Percentiles rank a stretch among this genome's conserved stretches.
Conservation (phyloP, 2,329 filamentous ascomycete genomes). For the Zarea fungicola region DNA sequence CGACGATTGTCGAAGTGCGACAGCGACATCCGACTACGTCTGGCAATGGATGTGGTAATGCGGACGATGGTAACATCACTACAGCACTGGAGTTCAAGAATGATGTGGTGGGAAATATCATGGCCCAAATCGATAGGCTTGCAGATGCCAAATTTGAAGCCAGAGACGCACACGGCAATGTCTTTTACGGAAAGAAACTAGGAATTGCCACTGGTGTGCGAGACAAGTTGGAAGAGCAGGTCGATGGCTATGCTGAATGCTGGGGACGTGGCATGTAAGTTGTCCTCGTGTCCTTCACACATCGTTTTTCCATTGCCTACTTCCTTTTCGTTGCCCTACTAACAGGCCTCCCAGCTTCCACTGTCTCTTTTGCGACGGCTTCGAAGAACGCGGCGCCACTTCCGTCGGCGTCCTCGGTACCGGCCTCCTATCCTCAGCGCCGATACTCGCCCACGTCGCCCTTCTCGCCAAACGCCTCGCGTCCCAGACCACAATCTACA, state of each 20-base stretch:
- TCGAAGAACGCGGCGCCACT: slow-evolving; percentile 45
- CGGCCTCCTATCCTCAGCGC: slow-evolving; percentile 26
- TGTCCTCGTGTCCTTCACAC: background rate
- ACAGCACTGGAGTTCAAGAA: background rate
- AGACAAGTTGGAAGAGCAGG: slow-evolving; percentile 43
- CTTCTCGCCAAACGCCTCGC: slow-evolving; percentile 41
- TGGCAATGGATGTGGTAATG: background rate
- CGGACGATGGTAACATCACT: background rate
- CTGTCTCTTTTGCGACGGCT: slow-evolving; percentile 57
- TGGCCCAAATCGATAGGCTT: background rate
- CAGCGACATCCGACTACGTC: background rate
- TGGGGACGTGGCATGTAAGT: slow-evolving; percentile 49
- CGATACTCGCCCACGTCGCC: slow-evolving; percentile 33
- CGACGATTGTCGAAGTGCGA: slow-evolving; percentile 18
- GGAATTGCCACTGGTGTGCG: slow-evolving; percentile 49
- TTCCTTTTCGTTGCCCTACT: background rate
- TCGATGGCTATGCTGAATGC: slow-evolving; percentile 49
- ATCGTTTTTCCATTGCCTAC: background rate
- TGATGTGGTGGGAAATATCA: background rate
- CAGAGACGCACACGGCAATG: slow-evolving; percentile 35
- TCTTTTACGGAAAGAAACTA: slow-evolving; percentile 46
- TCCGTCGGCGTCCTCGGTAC: slow-evolving; percentile 43
- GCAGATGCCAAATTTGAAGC: slow-evolving; percentile 28
- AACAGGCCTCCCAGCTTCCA: slow-evolving; percentile 38
- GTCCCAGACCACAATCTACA: slow-evolving; percentile 44